A percentile compares a stretch with the other conserved stretches of the same genome.
phyloP scores from a whole-genome alignment of 345 rosid species.

The Eutrema heterophyllum region DNA sequence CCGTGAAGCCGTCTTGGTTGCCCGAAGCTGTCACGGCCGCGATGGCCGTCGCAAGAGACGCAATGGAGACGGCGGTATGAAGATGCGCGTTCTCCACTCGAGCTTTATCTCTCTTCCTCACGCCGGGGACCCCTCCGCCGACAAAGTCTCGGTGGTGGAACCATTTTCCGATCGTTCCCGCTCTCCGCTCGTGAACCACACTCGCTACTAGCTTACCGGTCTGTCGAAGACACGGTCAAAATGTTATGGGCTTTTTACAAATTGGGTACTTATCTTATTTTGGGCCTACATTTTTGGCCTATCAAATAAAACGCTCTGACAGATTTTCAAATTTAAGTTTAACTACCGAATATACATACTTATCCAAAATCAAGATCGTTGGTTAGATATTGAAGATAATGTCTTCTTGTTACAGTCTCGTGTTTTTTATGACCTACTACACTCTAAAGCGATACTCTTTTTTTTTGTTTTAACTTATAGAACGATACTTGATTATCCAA shows the following conservation, averaged over 20 bases:
- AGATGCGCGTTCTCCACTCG: conserved; percentile 29
- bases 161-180: conserved; percentile 29
- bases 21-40: conserved; percentile 30
- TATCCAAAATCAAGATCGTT: too few relatives aligned
- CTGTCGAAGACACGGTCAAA: background rate
- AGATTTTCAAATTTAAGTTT: too few relatives aligned
- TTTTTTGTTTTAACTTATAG: too few relatives aligned
- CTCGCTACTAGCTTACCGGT: conserved; percentile 12
- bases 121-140: conserved; percentile 13
- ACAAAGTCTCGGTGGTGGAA: conserved; percentile 25
- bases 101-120: conserved; percentile 28
- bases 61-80: conserved; percentile 27
- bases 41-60: conserved; percentile 31
- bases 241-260: background rate
- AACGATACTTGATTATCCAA: too few relatives aligned
- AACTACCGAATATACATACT: too few relatives aligned
- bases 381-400: background rate
- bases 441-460: too few relatives aligned
- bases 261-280: background rate
- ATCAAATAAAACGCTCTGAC: background rate
- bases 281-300: conserved; percentile 5
- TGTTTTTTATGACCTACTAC: background rate
- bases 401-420: background rate
- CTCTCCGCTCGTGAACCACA: conserved; percentile 17
- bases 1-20: conserved; percentile 25